Conservation (phyloP, 2,329 filamentous ascomycete genomes). For the Phoma sp. region DNA sequence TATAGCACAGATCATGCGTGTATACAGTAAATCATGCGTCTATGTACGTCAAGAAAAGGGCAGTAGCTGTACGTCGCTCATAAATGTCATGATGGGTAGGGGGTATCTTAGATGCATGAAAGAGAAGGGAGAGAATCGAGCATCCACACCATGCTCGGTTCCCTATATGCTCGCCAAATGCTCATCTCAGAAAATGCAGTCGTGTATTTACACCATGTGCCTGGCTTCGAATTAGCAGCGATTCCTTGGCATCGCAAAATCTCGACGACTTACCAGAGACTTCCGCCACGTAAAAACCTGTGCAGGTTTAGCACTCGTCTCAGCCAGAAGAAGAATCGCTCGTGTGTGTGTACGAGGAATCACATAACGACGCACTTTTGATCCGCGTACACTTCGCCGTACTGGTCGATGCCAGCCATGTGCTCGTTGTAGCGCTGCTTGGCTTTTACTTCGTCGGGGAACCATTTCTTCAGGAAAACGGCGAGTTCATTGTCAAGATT, state of each 20-base stretch:
- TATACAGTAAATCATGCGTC: neutral
- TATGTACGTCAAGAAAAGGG: neutral
- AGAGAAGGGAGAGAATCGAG: neutral
- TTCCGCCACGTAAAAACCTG: conserved; percentile 28
- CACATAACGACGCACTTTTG: conserved; percentile 67
- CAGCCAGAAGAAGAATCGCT: too few relatives aligned
- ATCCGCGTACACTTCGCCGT: conserved; percentile 69
- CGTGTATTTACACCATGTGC: neutral
- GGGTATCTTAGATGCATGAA: neutral
- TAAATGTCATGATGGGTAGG: neutral
- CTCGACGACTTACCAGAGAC: conserved; percentile 18
- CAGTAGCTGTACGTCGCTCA: neutral
- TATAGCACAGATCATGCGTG: too few relatives aligned
- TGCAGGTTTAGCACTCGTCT: conserved; percentile 18
- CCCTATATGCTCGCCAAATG: neutral
- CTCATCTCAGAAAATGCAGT: too few relatives aligned
- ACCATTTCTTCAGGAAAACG: conserved; percentile 76
- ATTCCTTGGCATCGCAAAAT: neutral
- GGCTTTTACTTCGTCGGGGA: conserved; percentile 73
- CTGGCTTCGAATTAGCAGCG: neutral
- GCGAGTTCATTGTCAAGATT: conserved; percentile 74
- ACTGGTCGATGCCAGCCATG: conserved; percentile 76
- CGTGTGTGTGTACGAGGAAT: too few relatives aligned
- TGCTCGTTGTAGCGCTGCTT: conserved; percentile 73
- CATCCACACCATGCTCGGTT: neutral